A percentile compares a stretch with the other conserved stretches of the same genome.
Evolutionary conservation across 83 land plant genomes (phyloP).

Genomic region (Isoetes engelmannii): DNA sequence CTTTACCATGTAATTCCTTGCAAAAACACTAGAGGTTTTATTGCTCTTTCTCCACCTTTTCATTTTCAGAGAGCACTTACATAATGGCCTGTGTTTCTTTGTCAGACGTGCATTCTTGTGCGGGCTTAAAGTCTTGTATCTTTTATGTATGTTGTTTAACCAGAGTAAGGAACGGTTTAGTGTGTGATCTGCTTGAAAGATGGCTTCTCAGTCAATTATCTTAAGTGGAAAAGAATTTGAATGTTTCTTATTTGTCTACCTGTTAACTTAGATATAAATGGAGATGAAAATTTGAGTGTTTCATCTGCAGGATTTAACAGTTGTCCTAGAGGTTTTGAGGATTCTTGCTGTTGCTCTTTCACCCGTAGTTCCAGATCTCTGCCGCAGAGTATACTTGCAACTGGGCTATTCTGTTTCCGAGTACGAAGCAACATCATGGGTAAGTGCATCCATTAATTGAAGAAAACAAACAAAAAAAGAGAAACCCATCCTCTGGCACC

Average conservation of each 20-base stretch:
- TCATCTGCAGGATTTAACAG: slow-evolving; percentile 61
- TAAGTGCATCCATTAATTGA: slow-evolving; percentile 25
- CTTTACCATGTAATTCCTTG: too few relatives aligned
- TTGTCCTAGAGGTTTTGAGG: slow-evolving; percentile 76
- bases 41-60: too few relatives aligned
- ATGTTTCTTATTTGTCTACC: background rate
- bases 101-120: too few relatives aligned
- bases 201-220: background rate
- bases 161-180: background rate
- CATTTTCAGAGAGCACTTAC: too few relatives aligned
- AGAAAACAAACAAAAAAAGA: background rate
- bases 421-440: slow-evolving; percentile 66
- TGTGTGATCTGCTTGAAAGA: background rate
- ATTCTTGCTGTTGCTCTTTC: slow-evolving; percentile 84
- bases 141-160: background rate
- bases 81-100: too few relatives aligned
- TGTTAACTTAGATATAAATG: background rate
- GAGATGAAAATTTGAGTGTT: background rate
- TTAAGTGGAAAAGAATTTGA: background rate
- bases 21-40: too few relatives aligned
- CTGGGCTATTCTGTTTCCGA: slow-evolving; percentile 66
- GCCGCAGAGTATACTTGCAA: slow-evolving; percentile 62
- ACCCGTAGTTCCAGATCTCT: slow-evolving; percentile 68
- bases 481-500: slow-evolving; percentile 1
- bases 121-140: background rate